Evolutionary conservation across 352 stramenopile genomes (phyloP).

Genomic region (Phytophthora europaea): DNA sequence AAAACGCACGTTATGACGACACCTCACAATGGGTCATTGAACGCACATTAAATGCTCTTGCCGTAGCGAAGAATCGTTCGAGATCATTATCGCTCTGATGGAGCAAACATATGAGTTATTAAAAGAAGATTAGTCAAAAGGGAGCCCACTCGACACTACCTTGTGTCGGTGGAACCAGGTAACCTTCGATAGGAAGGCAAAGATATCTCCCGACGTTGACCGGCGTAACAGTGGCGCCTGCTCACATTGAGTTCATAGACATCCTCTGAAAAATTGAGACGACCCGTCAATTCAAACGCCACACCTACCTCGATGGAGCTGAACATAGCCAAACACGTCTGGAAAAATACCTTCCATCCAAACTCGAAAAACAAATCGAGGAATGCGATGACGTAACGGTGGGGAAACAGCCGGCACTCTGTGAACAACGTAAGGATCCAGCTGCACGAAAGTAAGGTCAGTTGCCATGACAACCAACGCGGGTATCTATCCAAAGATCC

Average conservation of each 20-base stretch:
- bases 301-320: constrained; percentile 43
- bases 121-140: background rate
- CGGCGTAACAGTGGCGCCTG: constrained; percentile 35
- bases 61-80: constrained; percentile 44
- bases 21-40: background rate
- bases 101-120: background rate
- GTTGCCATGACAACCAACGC: background rate
- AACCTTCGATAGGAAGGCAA: constrained; percentile 44
- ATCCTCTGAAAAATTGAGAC: background rate
- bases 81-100: constrained; percentile 47
- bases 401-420: constrained; percentile 51
- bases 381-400: constrained; percentile 50
- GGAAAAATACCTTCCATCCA: constrained; percentile 63
- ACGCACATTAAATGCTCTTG: constrained; percentile 47
- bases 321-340: constrained; percentile 53
- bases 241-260: background rate
- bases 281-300: background rate
- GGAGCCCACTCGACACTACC: constrained; percentile 12
- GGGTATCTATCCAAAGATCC: background rate
- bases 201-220: constrained; percentile 38
- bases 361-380: constrained; percentile 62
- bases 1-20: background rate
- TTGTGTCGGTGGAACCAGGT: constrained; percentile 53
- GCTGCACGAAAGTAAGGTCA: constrained; percentile 23
- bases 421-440: constrained; percentile 70